Base-by-base conservation (phyloP, 129 eudicot genomes). In the Heracleum sosnowskyi region DNA sequence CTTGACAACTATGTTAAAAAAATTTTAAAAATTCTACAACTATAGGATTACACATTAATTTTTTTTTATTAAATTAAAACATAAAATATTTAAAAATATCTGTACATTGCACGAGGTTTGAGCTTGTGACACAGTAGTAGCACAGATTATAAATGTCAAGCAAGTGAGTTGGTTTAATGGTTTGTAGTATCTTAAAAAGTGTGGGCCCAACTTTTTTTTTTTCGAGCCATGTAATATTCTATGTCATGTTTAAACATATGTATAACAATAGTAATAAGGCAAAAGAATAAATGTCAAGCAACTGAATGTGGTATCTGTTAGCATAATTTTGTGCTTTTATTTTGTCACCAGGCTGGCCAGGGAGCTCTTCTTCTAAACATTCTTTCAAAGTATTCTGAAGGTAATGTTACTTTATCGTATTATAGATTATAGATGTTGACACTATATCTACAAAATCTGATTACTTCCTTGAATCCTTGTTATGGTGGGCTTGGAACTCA, bases 361-460 rank as follows among this genome's bases (percentile, higher is more conserved):
- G 97, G 97, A 62, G 94, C 97, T 75, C 93, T 96, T 71, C 89
- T 96, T 47, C 81, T 96, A 63, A 96, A 92, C 89, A 86, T 96
- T 85, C 90, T 96, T 73, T 90, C 99, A 0, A 92, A 92, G 81
- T 96, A 92, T 75, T 89, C 95, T 10, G 97, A 96, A 81, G 99
- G 99, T 96, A 36, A 42, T 66, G 41, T 18, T 63, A 49, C 49
- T 72, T 76, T 62, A 68, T 60, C 41, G 35, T 49, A 29, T 35
- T 44, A 55, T 36, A 44, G 11, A 55, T 79, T 39, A n/a, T n/a
- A n/a, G n/a, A n/a, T n/a, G n/a, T 47, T 53, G 24, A 45, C 74
- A 24, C 44, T 69, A 16, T 83, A 41, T 78, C 49, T 42, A 33
- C 40, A 62, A 60, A 73, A 24, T 0, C 37, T 76, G 63, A 66